Base-by-base conservation (phyloP, 1,139 yeast species). In the Wickerhamiella infanticola region DNA sequence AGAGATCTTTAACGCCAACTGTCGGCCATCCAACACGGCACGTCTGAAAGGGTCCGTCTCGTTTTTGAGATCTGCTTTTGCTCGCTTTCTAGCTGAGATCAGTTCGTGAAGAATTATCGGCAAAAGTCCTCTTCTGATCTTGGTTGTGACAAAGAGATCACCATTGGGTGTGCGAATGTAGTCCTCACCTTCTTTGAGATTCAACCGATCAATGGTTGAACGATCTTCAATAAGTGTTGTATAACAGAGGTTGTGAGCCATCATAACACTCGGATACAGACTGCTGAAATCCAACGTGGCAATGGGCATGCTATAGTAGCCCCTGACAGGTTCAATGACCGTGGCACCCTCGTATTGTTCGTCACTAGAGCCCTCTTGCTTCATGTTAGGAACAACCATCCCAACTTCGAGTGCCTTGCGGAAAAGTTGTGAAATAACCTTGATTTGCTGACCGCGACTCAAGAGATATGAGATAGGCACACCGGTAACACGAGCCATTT, bases 261-360 rank as follows among this genome's bases (percentile, higher is more conserved):
- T 90, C 97, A 93, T 93, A 58, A 93, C 93, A 50, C 96, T 84
- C 5, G 99, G 99, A 63, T 93, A 93, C 71, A 93, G 73, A 42
- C 96, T 85, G 54, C 95, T 86, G 74, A 93, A 93, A 79, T 93
- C 99, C 55, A 93, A 70, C 0, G 99, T 93, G 2, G 98, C 95
- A 60, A 93, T 90, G 0, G 99, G 99, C 7, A 83, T 90, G 63
- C 86, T 95, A 58, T 93, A 93, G 63, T 86, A 93, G 0, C 98
- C 98, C 61, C 97, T 75, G 11, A 71, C 72, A 1, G 99, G 99
- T 60, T 93, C 98, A 63, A 93, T 93, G 54, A 93, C 99, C 0
- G 98, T 93, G 3, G 98, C 99, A 65, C 99, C 99, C 64, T 93
- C 98, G 59, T 88, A 93, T 60, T 88, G 97, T 61, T 88, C 97